Base-by-base conservation (phyloP, 2,329 filamentous ascomycete species). In the Ceratocystis huliohia region DNA sequence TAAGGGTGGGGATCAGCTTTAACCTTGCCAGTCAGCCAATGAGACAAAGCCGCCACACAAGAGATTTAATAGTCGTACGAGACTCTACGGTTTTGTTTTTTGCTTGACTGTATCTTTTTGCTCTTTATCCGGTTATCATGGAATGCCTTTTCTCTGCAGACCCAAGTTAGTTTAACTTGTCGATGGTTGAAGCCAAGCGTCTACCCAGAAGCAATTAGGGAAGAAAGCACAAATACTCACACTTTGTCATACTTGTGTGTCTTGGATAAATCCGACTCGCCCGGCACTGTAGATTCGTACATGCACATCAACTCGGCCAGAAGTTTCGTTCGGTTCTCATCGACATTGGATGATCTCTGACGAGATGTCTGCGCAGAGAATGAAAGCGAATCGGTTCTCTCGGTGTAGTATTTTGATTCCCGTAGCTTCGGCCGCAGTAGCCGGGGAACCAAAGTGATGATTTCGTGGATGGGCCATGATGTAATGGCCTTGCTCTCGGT, bases 401-500 rank as follows among this genome's bases (percentile, higher is more conserved):
- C 76, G 1, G 79, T 77, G 71, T 84, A 85, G 70, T 84, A 84
- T 56, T 76, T 81, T 2, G 81, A 84, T 28, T 72, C 70, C n/a
- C 80, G 77, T 37, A 85, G 70, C n/a, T 72, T 73, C 3, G 71
- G 46, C 50, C 81, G 80, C 44, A 85, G 68, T 17, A 81, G 69
- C 65, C 75, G 78, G 0, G 83, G 83, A 6, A 85, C 71, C 6
- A 72, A 66, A 3, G 73, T 71, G 5, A 77, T 70, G 13, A 85
- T 74, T 25, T 84, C 80, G 15, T 73, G 71, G 2, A 83, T 71
- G 1, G 78, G 69, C 77, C 82, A 84, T 13, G 74, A 75, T 0
- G 82, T 83, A 59, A 79, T 81, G 25, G 82, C 83, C 70, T 85
- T 85, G 63, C 78, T 81, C 73, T 85, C 83, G 0, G 83, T 85